Percentiles rank a stretch among this genome's conserved stretches.
phyloP scores from a whole-genome alignment of 106 monocot species.

The Hemerocallis citrina region DNA sequence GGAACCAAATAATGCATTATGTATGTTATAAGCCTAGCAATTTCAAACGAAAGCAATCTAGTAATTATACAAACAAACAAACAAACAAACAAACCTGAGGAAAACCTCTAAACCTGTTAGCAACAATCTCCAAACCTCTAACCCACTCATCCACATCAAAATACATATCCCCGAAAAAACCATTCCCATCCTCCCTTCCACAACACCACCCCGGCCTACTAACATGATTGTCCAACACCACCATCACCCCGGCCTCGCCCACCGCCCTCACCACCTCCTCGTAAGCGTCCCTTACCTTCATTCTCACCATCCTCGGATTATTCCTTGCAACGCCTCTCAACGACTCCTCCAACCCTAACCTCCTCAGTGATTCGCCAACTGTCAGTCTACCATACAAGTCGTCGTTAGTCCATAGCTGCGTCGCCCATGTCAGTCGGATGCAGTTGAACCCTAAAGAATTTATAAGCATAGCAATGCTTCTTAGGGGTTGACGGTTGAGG shows the following conservation, averaged over 20 bases:
- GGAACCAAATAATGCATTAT: too few relatives aligned
- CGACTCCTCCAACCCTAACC: slow-evolving; percentile 10
- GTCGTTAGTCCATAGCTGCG: slow-evolving; percentile 21
- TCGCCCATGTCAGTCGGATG: slow-evolving; percentile 49
- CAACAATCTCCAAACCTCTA: slow-evolving; percentile 21
- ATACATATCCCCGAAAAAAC: slow-evolving; percentile 41
- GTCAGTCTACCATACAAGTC: slow-evolving; percentile 23
- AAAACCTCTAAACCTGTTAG: slow-evolving; percentile 8
- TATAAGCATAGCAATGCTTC: slow-evolving; percentile 5
- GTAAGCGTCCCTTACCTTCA: slow-evolving; percentile 33
- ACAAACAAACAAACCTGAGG: too few relatives aligned
- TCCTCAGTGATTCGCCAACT: slow-evolving; percentile 16
- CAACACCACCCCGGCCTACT: slow-evolving; percentile 52
- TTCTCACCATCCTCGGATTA: slow-evolving; percentile 17
- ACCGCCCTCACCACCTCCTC: slow-evolving; percentile 30
- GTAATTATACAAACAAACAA: too few relatives aligned
- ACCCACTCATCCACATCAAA: slow-evolving; percentile 43
- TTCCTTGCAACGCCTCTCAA: slow-evolving; percentile 12
- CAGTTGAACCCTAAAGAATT: slow-evolving; percentile 48
- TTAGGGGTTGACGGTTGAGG: slow-evolving; percentile 28
- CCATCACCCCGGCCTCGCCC: slow-evolving; percentile 37
- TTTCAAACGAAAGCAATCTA: background rate
- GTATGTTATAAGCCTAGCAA: background rate
- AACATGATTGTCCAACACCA: slow-evolving; percentile 47
- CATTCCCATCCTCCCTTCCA: slow-evolving; percentile 34